Conservation (phyloP, 495 filamentous ascomycete species). For the Amniculicola lignicola region DNA sequence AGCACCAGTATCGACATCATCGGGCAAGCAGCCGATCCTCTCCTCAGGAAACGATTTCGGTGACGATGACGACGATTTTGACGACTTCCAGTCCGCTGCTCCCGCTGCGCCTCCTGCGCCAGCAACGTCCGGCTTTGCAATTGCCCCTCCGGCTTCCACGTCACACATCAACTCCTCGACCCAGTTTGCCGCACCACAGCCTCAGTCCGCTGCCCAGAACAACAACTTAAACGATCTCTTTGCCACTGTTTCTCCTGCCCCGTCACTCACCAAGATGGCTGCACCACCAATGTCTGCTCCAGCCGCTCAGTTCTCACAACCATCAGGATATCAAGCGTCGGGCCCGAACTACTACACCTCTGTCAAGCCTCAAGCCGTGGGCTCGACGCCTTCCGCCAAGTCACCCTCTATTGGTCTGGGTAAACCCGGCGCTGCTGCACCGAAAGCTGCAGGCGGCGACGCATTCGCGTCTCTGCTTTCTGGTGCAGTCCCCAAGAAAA, state of each 20-base stretch:
- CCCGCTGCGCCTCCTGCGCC: conserved; percentile 20
- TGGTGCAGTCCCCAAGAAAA: conserved; percentile 76
- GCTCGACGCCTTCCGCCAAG: conserved; percentile 35
- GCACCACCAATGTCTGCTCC: conserved; percentile 45
- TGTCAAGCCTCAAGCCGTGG: conserved; percentile 46
- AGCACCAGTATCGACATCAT: conserved; percentile 49
- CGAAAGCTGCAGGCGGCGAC: conserved; percentile 65
- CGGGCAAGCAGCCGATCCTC: conserved; percentile 48
- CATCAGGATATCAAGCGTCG: conserved; percentile 69
- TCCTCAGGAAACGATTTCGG: conserved; percentile 53
- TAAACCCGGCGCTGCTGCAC: conserved; percentile 47
- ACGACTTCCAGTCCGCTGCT: conserved; percentile 96
- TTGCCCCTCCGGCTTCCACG: conserved; percentile 59
- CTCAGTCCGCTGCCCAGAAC: conserved; percentile 74
- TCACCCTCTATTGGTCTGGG: conserved; percentile 36
- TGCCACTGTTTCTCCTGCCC: conserved; percentile 73
- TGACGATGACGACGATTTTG: conserved; percentile 91
- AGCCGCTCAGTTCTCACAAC: conserved; percentile 52
- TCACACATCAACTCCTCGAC: conserved; percentile 62
- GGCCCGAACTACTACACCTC: conserved; percentile 95
- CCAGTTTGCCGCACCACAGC: conserved; percentile 76
- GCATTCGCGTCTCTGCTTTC: conserved; percentile 87
- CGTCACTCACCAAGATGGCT: conserved; percentile 45
- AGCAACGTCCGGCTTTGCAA: conserved; percentile 40
- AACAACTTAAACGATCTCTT: conserved; percentile 77